Conservation (phyloP, 2,329 filamentous ascomycete species). For the Talaromyces marneffei region DNA sequence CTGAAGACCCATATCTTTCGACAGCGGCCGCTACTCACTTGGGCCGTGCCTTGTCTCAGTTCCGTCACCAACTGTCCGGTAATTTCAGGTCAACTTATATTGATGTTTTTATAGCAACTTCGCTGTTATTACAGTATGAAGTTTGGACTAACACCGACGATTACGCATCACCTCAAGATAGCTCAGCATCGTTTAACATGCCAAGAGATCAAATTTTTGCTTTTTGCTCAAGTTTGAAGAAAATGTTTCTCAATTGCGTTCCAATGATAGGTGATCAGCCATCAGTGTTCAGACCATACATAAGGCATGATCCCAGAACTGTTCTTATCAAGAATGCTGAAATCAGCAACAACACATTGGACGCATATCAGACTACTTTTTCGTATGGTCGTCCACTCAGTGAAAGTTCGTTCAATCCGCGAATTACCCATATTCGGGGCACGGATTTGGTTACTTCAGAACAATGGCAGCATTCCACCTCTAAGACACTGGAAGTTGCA, state of each 20-base stretch:
- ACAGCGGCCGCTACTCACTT: slow-evolving; percentile 4
- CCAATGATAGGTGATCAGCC: neutral
- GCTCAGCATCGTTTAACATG: neutral
- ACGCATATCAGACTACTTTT: neutral
- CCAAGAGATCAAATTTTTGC: slow-evolving; percentile 2
- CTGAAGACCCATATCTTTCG: neutral
- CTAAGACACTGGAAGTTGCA: neutral
- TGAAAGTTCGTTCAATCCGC: neutral
- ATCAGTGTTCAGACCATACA: neutral
- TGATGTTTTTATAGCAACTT: slow-evolving; percentile 13
- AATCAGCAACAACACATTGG: slow-evolving; percentile 1
- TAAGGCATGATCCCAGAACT: neutral
- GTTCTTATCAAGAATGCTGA: neutral
- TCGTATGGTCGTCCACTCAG: slow-evolving; percentile 5
- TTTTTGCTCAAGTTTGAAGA: slow-evolving; percentile 11
- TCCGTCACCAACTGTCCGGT: neutral
- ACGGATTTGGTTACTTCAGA: neutral
- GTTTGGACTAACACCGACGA: slow-evolving; percentile 9
- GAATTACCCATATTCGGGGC: neutral
- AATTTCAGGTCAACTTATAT: slow-evolving; percentile 10
- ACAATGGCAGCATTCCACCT: neutral
- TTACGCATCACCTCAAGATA: neutral
- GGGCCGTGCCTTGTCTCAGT: slow-evolving; percentile 1
- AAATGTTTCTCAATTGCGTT: slow-evolving; percentile 9
- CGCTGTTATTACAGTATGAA: slow-evolving; percentile 11